Percentiles rank a stretch among this genome's conserved stretches.
phyloP scores from a whole-genome alignment of 768 basidiomycete species.

The Gyrodon lividus region DNA sequence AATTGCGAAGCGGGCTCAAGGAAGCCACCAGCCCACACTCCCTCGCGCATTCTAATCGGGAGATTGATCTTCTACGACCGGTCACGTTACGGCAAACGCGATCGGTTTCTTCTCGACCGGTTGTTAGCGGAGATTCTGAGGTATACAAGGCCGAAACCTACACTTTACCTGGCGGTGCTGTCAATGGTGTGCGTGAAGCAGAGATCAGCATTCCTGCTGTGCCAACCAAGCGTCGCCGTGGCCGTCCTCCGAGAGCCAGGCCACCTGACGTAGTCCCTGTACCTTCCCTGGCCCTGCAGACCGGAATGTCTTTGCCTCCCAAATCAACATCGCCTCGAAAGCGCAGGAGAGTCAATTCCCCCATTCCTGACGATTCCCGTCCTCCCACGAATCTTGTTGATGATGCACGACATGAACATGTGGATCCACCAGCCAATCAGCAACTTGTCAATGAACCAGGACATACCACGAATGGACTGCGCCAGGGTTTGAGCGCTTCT shows the following conservation, averaged over 20 bases:
- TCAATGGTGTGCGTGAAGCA: background rate
- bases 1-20: constrained; percentile 13
- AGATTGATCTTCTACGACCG: background rate
- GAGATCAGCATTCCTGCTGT: constrained; percentile 7
- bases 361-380: constrained; percentile 25
- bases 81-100: constrained; percentile 10
- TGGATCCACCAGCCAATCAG: constrained; percentile 4
- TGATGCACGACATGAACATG: constrained; percentile 1
- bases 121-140: constrained; percentile 12
- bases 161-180: constrained; percentile 6
- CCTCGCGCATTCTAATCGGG: constrained; percentile 12
- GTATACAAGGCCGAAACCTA: constrained; percentile 6
- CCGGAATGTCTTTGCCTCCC: constrained; percentile 14
- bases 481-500: background rate
- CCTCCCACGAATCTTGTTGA: constrained; percentile 6
- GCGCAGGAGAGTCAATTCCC: constrained; percentile 43
- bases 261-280: constrained; percentile 5
- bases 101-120: constrained; percentile 18
- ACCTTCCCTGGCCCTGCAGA: constrained; percentile 1
- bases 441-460: constrained; percentile 15
- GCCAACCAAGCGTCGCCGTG: constrained; percentile 33
- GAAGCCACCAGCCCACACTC: constrained; percentile 14
- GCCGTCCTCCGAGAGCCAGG: constrained; percentile 30
- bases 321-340: constrained; percentile 38
- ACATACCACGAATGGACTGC: constrained; percentile 17